Base-by-base conservation (phyloP, 805 yeast genomes). In the Metschnikowia santaceciliae region DNA sequence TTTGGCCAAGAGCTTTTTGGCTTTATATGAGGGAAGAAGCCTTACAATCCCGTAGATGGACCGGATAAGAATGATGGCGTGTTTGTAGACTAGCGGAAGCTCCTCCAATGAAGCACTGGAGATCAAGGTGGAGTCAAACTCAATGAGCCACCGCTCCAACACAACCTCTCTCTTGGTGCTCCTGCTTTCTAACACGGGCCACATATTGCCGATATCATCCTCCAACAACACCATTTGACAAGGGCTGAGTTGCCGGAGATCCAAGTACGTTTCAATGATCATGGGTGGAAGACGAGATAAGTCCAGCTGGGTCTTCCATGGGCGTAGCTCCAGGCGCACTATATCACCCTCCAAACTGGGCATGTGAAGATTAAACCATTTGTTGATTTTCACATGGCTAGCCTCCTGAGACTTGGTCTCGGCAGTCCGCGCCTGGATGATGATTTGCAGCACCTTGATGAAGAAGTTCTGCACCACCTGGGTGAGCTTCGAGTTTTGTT, bases 141-240 rank as follows among this genome's bases (percentile, higher is more conserved):
- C 96, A 33, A 94, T 70, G 22, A 90, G 74, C 99, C 99, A 94
- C 52, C 99, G 77, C 63, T 94, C 99, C 51, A 94, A 70, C 2
- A 94, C 97, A n/a, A 94, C 80, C 66, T 92, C 98, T 15, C 81
- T 76, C 60, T 86, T 86, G 60, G 79, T 81, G 2, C 78, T 74
- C 13, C 85, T 86, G 11, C 69, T 64, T 52, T 76, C 80, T 8
- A 85, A 73, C 11, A 83, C 83, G 8, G 78, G 71, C 79, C 86
- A 83, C 13, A 76, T 61, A 54, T 74, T 74, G 22, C 76, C 79
- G 6, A 75, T 74, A 3, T 75, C 76, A 57, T 86, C 91, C 30
- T 72, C 72, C 37, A 88, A 65, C 33, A 82, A 77, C 32, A 88
- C 74, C 19, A 82, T 73, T 54, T 86, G 88, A 39, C 80, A 78